Percentiles rank a stretch among this genome's conserved stretches.
phyloP scores from a whole-genome alignment of 495 filamentous ascomycete genomes.

The Hypoxylon lienhwacheense region DNA sequence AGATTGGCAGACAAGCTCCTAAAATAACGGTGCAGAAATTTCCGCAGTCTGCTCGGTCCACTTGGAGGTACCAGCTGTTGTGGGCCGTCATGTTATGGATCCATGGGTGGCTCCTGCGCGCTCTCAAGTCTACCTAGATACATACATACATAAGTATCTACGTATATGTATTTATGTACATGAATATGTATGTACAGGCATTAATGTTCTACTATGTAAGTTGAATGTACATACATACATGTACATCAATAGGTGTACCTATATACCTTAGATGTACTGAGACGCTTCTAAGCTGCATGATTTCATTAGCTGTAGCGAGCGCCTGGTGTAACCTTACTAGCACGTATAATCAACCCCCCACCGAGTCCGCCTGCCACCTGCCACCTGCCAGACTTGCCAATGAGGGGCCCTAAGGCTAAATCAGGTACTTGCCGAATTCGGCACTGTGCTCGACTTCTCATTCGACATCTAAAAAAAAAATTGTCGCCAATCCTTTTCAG shows the following conservation, averaged over 20 bases:
- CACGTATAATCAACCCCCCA: no score
- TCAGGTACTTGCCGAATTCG: slow-evolving; percentile 33
- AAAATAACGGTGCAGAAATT: slow-evolving; percentile 40
- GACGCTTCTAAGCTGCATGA: slow-evolving; percentile 28
- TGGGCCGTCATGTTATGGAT: background rate
- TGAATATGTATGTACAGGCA: no score
- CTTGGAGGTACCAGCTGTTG: slow-evolving; percentile 11
- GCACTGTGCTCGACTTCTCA: slow-evolving; percentile 32
- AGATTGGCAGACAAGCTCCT: slow-evolving; percentile 15
- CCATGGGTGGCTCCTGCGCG: background rate
- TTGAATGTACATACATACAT: no score
- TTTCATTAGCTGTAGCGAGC: slow-evolving; percentile 13
- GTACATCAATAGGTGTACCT: no score
- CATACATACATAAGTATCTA: no score
- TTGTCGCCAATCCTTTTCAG: slow-evolving; percentile 4
- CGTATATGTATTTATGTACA: no score
- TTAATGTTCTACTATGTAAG: no score
- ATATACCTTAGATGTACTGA: slow-evolving; percentile 21
- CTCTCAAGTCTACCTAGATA: no score
- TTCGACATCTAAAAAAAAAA: slow-evolving; percentile 17
- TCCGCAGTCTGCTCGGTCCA: slow-evolving; percentile 27
- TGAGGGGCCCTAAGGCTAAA: slow-evolving; percentile 14
- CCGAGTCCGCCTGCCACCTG: slow-evolving; percentile 15
- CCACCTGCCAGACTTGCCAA: slow-evolving; percentile 27
- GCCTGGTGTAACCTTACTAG: no score